Percentiles rank a stretch among this genome's conserved stretches.
Evolutionary conservation across 306 rosid genomes (phyloP).

Genomic region (Pterocarpus macrocarpus): DNA sequence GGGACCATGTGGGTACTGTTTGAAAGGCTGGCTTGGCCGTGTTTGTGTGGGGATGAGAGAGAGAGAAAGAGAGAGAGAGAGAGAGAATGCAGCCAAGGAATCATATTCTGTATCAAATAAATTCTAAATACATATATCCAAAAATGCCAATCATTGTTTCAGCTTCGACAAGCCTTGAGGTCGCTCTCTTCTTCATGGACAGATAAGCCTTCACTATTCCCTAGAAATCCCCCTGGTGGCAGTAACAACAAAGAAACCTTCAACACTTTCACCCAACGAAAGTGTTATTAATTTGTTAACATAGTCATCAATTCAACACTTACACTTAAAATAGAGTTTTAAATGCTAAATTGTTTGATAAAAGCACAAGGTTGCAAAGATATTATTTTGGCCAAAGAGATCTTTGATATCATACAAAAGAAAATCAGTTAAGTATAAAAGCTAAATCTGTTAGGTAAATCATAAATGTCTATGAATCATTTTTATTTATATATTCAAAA

Average conservation of each 20-base stretch:
- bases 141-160: conserved; percentile 68
- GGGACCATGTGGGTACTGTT: conserved; percentile 76
- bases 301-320: neutral
- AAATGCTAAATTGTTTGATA: neutral
- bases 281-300: conserved; percentile 11
- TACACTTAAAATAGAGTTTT: neutral
- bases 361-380: neutral
- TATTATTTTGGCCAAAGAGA: neutral
- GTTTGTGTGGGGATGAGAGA: conserved; percentile 37
- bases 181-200: conserved; percentile 50
- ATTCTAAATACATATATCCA: conserved; percentile 55
- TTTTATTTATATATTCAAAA: conserved; percentile 45
- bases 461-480: neutral
- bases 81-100: conserved; percentile 54
- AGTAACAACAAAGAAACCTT: conserved; percentile 15
- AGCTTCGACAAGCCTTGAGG: conserved; percentile 43
- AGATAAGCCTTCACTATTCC: conserved; percentile 48
- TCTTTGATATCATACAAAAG: neutral
- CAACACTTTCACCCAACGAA: neutral
- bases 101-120: conserved; percentile 52
- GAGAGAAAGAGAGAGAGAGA: conserved; percentile 2
- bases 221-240: conserved; percentile 38
- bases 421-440: neutral
- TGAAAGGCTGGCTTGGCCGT: conserved; percentile 61
- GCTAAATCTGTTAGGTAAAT: too few species aligned